Evolutionary conservation across 495 filamentous ascomycete genomes (phyloP), one percentile per base, ranked within the genome.

Genomic region (Aspergillus kassunensis): DNA sequence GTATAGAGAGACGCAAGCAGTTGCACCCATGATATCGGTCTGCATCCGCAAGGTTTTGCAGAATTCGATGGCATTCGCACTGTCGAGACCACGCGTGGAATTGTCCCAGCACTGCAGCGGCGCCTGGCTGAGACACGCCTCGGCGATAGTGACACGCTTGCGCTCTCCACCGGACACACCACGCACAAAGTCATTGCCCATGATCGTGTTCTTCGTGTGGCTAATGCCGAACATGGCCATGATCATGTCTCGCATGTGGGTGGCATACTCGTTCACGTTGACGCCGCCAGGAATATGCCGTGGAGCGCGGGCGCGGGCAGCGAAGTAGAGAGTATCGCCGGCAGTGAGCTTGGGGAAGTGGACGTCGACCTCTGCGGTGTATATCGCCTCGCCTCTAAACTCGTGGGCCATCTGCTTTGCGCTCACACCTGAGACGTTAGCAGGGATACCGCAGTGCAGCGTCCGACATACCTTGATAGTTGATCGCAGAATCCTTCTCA

Each of bases 51-150:
- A 70, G 1, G 87, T 88, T 61, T 87, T 87, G 57, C 79, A 74
- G 61, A 76, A 76, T 46, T 91, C 86, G 40, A 95, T 75, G 0
- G 90, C 90, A 4, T 90, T 95, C n/a, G 84, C 86, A 37, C 87
- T 87, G 59, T 96, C 90, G 33, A 95, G 73, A 47, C 90, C 90
- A 60, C 90, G 82, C 4, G 89, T 93, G 54, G 80, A 84, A 73
- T 96, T 95, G 64, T 95, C 90, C 87, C 89, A 95, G 19, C 83
- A 89, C 47, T 85, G 79, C 9, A 96, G 68, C 45, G 82, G 83
- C 34, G 83, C 84, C 42, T 86, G 85, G 30, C 84, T 86, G 18
- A 90, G 76, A 65, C 89, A 81, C 19, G 75, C 75, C 56, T 82
- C 72, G 11, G 73, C 75, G 46, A 78, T 78, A 65, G 60, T 87